Evolutionary conservation across 2,329 filamentous ascomycete species (phyloP).

Genomic region (Colletotrichum plurivorum): DNA sequence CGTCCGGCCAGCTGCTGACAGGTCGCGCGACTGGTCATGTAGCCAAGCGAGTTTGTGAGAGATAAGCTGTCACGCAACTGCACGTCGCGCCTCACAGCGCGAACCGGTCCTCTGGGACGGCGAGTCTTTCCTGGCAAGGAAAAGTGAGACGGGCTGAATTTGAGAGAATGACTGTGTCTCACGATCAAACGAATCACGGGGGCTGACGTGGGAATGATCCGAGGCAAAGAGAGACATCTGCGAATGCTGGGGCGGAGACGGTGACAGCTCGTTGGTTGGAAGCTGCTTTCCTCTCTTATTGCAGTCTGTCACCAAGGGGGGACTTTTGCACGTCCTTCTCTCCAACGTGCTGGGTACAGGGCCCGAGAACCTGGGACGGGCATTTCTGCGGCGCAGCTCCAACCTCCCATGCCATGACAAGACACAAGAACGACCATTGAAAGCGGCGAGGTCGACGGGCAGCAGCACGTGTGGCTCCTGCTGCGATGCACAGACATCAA

Average conservation of each 20-base stretch:
- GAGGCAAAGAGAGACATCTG: slow-evolving; percentile 4
- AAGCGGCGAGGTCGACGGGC: not conserved
- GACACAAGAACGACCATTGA: not conserved
- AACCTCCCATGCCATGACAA: not conserved
- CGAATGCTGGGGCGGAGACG: not conserved
- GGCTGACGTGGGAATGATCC: not conserved
- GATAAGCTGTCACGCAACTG: slow-evolving; percentile 15
- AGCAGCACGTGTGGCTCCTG: slow-evolving; percentile 11
- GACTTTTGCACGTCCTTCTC: slow-evolving; percentile 8
- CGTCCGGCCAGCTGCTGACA: slow-evolving; percentile 24
- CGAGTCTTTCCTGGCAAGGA: not conserved
- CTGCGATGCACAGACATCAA: slow-evolving; percentile 10
- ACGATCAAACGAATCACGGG: slow-evolving; percentile 3
- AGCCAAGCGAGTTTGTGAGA: slow-evolving; percentile 28
- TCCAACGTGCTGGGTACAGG: slow-evolving; percentile 13
- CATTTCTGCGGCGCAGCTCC: slow-evolving; percentile 23
- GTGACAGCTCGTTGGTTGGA: not conserved
- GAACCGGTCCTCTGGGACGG: slow-evolving; percentile 27
- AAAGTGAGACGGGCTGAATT: not conserved
- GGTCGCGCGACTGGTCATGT: slow-evolving; percentile 6
- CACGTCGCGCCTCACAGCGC: slow-evolving; percentile 15
- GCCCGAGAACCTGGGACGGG: slow-evolving; percentile 29
- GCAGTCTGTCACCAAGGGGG: not conserved
- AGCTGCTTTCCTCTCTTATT: not conserved
- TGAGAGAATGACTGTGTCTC: slow-evolving; percentile 10